A percentile compares a stretch with the other conserved stretches of the same genome.
phyloP scores from a whole-genome alignment of 1,139 yeast genomes.

The Scheffersomyces illinoinensis region DNA sequence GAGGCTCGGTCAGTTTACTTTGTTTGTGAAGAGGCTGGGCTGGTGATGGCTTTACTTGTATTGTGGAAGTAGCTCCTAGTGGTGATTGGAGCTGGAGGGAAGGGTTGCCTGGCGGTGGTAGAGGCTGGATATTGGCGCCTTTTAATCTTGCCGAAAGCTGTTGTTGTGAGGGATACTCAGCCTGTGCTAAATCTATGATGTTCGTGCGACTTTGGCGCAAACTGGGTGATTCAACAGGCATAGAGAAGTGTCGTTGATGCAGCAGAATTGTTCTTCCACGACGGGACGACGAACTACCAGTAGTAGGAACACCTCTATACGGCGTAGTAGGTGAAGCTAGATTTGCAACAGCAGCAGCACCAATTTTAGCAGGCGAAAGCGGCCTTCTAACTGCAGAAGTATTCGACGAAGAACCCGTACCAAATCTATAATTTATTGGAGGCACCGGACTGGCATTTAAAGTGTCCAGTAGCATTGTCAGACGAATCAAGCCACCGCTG shows the following conservation, averaged over 20 bases:
- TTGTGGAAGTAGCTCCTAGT: constrained; percentile 32
- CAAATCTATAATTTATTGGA: constrained; percentile 44
- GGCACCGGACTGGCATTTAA: constrained; percentile 32
- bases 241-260: constrained; percentile 44
- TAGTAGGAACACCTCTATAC: constrained; percentile 17
- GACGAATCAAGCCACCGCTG: constrained; percentile 11
- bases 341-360: constrained; percentile 71
- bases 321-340: constrained; percentile 38
- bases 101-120: constrained; percentile 3
- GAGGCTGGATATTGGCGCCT: constrained; percentile 2
- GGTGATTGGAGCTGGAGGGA: constrained; percentile 20
- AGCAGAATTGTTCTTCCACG: constrained; percentile 19
- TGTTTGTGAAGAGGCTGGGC: constrained; percentile 48
- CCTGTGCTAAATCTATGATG: constrained; percentile 2
- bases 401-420: constrained; percentile 28
- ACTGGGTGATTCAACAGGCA: constrained; percentile 35
- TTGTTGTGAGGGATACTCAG: constrained; percentile 6
- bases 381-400: constrained; percentile 32
- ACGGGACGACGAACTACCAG: constrained; percentile 11
- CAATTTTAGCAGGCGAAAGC: constrained; percentile 69
- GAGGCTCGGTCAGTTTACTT: constrained; percentile 33
- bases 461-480: constrained; percentile 12
- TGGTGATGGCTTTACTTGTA: constrained; percentile 47
- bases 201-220: neutral
- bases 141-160: constrained; percentile 1